A percentile compares a stretch with the other conserved stretches of the same genome.
These are phyloP conservation scores for Calonectria montana DNA, from an alignment of 2,329 filamentous ascomycete species.

Conservation along the genomic window DNA sequence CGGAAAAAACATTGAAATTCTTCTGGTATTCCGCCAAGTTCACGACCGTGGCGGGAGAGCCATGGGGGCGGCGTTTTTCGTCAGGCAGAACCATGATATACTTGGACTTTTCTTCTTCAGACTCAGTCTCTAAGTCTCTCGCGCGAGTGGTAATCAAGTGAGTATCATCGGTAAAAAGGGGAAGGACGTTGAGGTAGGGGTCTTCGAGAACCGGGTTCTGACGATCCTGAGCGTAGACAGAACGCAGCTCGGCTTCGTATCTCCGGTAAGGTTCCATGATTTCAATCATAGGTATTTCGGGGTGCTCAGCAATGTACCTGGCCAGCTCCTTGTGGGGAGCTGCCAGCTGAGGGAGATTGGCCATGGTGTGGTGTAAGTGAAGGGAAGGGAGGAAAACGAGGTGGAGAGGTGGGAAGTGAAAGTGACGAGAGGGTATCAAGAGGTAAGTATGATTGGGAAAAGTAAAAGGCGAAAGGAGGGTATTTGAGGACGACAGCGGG, in stretches of 20 bases:
- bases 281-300: constrained; percentile 64
- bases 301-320: constrained; percentile 66
- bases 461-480: not conserved
- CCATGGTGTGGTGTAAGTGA: constrained; percentile 39
- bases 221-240: constrained; percentile 76
- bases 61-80: constrained; percentile 70
- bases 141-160: constrained; percentile 70
- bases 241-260: constrained; percentile 75
- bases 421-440: not conserved
- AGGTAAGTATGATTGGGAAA: not conserved
- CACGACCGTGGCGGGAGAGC: constrained; percentile 74
- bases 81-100: constrained; percentile 77
- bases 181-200: constrained; percentile 71
- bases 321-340: constrained; percentile 58
- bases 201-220: constrained; percentile 67
- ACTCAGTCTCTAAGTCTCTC: constrained; percentile 68
- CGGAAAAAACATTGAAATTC: constrained; percentile 86
- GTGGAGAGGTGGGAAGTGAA: not conserved
- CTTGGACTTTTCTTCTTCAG: constrained; percentile 67
- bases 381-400: not conserved
- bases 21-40: constrained; percentile 77
- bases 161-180: constrained; percentile 71
- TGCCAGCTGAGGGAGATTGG: constrained; percentile 58
- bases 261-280: constrained; percentile 74
- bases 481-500: constrained; percentile 1